Evolutionary conservation across 2,329 filamentous ascomycete genomes (phyloP), one percentile per base, ranked within the genome.

Genomic region (Botrytis aclada): DNA sequence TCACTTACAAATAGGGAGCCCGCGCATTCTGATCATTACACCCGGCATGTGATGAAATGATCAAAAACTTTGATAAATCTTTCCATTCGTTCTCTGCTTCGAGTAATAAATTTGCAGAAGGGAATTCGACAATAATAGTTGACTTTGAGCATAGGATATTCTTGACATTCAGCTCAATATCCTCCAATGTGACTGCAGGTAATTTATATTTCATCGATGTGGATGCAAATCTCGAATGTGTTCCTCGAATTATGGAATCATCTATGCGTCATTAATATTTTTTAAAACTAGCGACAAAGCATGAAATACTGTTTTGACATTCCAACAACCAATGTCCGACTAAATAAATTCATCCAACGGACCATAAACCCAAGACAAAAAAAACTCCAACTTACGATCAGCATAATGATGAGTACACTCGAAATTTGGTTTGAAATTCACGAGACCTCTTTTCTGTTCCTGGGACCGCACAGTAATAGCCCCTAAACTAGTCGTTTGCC

Each of bases 191-290:
- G 20, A 77, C 70, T 41, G 76, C 70, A 69, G 76, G 76, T 25
- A 75, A 69, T 34, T 70, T 76, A 37, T 77, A 77, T 39, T 51
- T 73, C 70, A 75, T 73, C n/a, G 67, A 69, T 3, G 75, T 77
- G 5, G 72, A 75, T 41, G 75, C 75, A 45, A 74, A 72, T 29
- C 74, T 67, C 9, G 72, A 71, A 34, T 66, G 54, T 43, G 60
- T 29, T 41, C 75, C 74, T 45, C 56, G 58, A 39, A 75, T 47
- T 34, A 73, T 69, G 3, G 74, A 69, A 18, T 64, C 39, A 51
- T 75, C 72, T 73, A 43, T 7, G 1, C 1, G 3, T 20, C 5
- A 43, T 62, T 22, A 69, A 4, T 45, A 20, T 20, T 8, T 29
- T 4, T 6, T 64, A 9, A 20, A 22, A 54, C 16, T 29, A 2